Evolutionary conservation across 2,329 filamentous ascomycete genomes (phyloP), one percentile per base, ranked within the genome.

Genomic region (Fusarium floridanum): DNA sequence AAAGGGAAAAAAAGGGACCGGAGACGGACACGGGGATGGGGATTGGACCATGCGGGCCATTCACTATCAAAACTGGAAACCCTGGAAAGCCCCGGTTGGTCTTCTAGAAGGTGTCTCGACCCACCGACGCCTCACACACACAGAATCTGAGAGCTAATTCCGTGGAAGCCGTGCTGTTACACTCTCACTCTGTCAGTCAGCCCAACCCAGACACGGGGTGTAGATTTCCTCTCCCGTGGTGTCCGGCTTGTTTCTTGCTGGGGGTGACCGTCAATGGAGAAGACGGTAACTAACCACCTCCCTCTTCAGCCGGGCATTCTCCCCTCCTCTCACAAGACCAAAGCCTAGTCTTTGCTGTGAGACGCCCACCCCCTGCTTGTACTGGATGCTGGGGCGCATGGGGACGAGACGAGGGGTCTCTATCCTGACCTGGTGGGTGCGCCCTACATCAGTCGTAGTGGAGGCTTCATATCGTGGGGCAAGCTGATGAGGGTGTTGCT

Each of bases 401-500:
- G 68, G 57, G 61, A 63, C 43, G 48, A 69, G 63, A 68, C 45
- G 68, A 56, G 61, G 66, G 65, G 66, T 69, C 43, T 69, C 43
- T 63, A 62, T 66, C 73, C 68, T 72, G 66, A 45, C 56, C 55
- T 69, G 68, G 68, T 72, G 66, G 57, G 67, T 71, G 64, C 67
- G 70, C 66, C 67, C 64, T 70, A 34, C 29, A 45, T 27, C 45
- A 50, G 45, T 24, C 14, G 45, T 27, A 50, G 50, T 56, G 74
- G 41, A 71, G 61, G 61, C 68, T 78, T 75, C 70, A 77, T 66
- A 79, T 79, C 77, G 75, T 78, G 77, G 77, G 77, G 76, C 76
- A 61, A 70, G 74, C 76, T 76, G 77, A 76, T 70, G 72, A 76
- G 73, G 72, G 70, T 64, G 74, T 59, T 71, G 60, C 61, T 55